Percentiles rank a stretch among this genome's conserved stretches.
Evolutionary conservation across 331 rosid genomes (phyloP).

Genomic region (Pyrus hybrid): DNA sequence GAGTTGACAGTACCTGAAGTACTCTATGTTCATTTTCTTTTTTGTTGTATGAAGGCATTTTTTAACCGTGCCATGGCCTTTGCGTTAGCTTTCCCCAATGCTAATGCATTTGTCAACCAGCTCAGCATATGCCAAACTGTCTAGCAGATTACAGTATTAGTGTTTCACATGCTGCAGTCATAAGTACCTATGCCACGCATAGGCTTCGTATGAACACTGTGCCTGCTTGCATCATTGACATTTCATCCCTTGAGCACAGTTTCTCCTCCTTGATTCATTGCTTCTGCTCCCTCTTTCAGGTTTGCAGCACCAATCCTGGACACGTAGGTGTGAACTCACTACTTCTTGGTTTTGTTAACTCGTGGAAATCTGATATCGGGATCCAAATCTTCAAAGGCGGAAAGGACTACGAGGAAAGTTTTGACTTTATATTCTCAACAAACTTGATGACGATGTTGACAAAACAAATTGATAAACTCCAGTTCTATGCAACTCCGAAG

Average conservation of each 20-base stretch:
- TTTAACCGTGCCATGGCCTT: too few species aligned
- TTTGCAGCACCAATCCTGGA: constrained; percentile 48
- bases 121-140: too few species aligned
- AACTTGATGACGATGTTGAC: constrained; percentile 41
- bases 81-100: too few species aligned
- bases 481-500: constrained; percentile 47
- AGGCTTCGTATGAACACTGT: not conserved
- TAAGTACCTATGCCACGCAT: not conserved
- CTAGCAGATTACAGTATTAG: too few species aligned
- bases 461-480: constrained; percentile 46
- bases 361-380: constrained; percentile 50
- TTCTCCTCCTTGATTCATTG: not conserved
- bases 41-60: too few species aligned
- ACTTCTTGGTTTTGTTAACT: constrained; percentile 52
- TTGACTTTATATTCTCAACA: constrained; percentile 58
- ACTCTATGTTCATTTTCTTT: too few species aligned
- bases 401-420: constrained; percentile 33
- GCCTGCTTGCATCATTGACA: not conserved
- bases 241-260: not conserved
- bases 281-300: constrained; percentile 36
- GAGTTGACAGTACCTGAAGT: too few species aligned
- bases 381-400: constrained; percentile 37
- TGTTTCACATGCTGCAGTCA: too few species aligned
- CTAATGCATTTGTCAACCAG: too few species aligned
- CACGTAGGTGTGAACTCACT: constrained; percentile 35